phyloP scores from a whole-genome alignment of 345 rosid genomes.

The Arabidopsis arenosa region DNA sequence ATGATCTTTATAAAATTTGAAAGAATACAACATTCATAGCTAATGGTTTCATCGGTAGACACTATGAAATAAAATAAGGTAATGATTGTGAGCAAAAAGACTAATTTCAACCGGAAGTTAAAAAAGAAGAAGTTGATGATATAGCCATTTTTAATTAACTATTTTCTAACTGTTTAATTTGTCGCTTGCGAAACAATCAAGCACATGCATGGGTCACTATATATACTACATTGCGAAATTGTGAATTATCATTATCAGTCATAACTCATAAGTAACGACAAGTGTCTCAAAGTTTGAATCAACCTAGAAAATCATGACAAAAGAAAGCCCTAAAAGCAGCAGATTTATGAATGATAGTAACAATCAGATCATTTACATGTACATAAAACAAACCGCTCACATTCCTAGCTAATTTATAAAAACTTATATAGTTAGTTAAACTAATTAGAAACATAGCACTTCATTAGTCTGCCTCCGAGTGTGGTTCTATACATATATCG shows the following conservation, averaged over 20 bases:
- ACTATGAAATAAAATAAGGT: constrained; percentile 41
- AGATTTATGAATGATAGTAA: background rate
- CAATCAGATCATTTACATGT: background rate
- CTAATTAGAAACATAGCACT: background rate
- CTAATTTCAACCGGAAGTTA: constrained; percentile 55
- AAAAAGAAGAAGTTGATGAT: constrained; percentile 35
- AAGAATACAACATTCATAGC: constrained; percentile 22
- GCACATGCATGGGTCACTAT: constrained; percentile 36
- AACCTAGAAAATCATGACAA: constrained; percentile 1
- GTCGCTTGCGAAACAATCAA: constrained; percentile 54
- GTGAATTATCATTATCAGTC: constrained; percentile 32
- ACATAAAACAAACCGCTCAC: background rate
- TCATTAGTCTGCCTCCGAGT: background rate
- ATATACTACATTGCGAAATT: constrained; percentile 17
- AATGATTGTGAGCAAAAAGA: constrained; percentile 74
- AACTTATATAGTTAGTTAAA: background rate
- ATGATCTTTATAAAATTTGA: constrained; percentile 15
- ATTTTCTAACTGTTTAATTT: constrained; percentile 23
- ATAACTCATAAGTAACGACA: constrained; percentile 29
- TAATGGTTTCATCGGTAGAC: constrained; percentile 35
- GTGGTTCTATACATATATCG: background rate
- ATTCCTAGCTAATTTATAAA: background rate
- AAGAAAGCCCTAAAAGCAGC: constrained; percentile 11
- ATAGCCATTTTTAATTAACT: constrained; percentile 1
- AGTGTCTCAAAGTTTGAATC: constrained; percentile 23